Evolutionary conservation across 2,329 filamentous ascomycete genomes (phyloP).

Genomic region (Epichloe sp.): DNA sequence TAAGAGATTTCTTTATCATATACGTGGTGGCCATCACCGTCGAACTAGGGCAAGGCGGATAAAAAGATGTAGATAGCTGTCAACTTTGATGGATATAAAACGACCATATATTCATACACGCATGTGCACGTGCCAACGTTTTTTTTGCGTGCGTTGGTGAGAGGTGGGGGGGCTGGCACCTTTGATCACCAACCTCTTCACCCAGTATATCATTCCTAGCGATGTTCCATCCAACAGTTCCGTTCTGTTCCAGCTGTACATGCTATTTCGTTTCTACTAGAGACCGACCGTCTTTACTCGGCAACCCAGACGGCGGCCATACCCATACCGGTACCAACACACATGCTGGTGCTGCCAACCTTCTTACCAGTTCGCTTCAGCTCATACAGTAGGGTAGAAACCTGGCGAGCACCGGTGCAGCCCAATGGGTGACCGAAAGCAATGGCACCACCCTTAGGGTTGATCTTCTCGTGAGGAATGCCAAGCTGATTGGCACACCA

Average conservation of each 20-base stretch:
- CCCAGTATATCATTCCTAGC: not conserved
- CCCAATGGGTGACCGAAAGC: slow-evolving; percentile 92
- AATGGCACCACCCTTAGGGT: slow-evolving; percentile 93
- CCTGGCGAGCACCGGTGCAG: slow-evolving; percentile 86
- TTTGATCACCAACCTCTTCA: not conserved
- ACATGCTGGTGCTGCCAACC: slow-evolving; percentile 92
- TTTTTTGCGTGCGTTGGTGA: not conserved
- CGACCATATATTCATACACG: slow-evolving; percentile 14
- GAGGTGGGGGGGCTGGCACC: not conserved
- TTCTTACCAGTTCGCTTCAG: slow-evolving; percentile 71
- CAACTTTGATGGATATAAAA: not conserved
- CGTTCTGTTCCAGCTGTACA: not conserved
- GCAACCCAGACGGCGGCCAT: slow-evolving; percentile 96
- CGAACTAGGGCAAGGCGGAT: not conserved
- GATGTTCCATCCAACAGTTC: not conserved
- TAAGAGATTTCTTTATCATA: not conserved
- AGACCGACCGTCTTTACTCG: slow-evolving; percentile 42
- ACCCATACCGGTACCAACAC: slow-evolving; percentile 91
- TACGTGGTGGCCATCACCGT: not conserved
- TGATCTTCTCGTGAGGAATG: slow-evolving; percentile 75
- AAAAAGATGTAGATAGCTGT: not conserved
- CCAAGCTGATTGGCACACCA: slow-evolving; percentile 87
- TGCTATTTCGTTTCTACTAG: not conserved
- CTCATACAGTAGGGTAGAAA: slow-evolving; percentile 85
- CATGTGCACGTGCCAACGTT: slow-evolving; percentile 5